phyloP scores from a whole-genome alignment of 2,329 filamentous ascomycete genomes.

The Diaporthe citrichinensis region DNA sequence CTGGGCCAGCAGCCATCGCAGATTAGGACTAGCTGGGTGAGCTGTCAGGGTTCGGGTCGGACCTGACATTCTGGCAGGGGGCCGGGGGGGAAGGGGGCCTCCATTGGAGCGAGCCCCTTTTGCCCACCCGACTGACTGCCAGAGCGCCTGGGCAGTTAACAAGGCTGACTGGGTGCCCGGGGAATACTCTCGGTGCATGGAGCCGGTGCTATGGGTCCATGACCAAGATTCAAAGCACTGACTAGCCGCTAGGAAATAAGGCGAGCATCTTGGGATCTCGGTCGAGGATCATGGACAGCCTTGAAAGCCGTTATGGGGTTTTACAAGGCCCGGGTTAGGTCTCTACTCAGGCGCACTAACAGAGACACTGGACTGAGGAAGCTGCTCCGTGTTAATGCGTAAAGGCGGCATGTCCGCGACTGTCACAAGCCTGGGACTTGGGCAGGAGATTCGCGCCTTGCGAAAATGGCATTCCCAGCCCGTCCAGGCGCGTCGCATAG shows the following conservation, averaged over 20 bases:
- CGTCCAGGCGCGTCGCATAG: constrained; percentile 14
- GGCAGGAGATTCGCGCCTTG: constrained; percentile 2
- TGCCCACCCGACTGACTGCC: neutral
- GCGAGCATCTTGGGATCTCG: constrained; percentile 13
- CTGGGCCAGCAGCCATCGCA: constrained; percentile 14
- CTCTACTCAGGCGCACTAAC: constrained; percentile 5
- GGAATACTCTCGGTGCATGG: constrained; percentile 5
- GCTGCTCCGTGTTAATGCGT: constrained; percentile 17
- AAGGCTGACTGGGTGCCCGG: neutral
- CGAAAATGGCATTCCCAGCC: constrained; percentile 25
- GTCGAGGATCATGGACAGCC: constrained; percentile 1
- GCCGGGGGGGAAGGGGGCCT: neutral
- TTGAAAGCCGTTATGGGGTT: neutral
- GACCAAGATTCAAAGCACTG: constrained; percentile 6
- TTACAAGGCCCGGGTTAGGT: neutral
- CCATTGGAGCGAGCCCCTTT: neutral
- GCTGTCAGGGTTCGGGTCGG: constrained; percentile 18
- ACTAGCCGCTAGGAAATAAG: constrained; percentile 17
- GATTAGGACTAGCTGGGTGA: constrained; percentile 30
- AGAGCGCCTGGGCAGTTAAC: neutral
- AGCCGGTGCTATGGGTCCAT: neutral
- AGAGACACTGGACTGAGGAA: neutral
- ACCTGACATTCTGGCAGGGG: neutral
- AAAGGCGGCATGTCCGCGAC: neutral
- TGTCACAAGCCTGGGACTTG: constrained; percentile 22